Evolutionary conservation across 805 yeast genomes (phyloP).

Genomic region (Cyberlindnera mycetangii): DNA sequence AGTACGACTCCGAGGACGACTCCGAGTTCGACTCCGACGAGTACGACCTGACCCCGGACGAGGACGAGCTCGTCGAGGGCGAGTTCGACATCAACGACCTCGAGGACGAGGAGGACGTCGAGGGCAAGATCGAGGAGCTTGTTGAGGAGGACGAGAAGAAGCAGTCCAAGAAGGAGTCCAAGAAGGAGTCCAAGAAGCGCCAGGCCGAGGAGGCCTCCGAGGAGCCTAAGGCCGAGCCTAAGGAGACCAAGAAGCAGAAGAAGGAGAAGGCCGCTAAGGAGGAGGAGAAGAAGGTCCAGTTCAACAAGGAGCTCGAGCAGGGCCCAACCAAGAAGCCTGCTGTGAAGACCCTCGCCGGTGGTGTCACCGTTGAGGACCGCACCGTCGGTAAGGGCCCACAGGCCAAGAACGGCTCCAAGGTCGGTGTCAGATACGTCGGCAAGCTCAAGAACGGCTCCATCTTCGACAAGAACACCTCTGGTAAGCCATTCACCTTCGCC

Average conservation of each 20-base stretch:
- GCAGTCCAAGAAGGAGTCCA: conserved; percentile 24
- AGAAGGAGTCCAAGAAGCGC: conserved; percentile 30
- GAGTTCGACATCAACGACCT: conserved; percentile 44
- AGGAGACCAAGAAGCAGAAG: conserved; percentile 31
- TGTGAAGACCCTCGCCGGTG: conserved; percentile 84
- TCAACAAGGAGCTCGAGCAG: conserved; percentile 87
- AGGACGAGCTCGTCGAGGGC: conserved; percentile 55
- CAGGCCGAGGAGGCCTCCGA: conserved; percentile 47
- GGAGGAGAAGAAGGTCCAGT: conserved; percentile 68
- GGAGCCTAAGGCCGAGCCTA: conserved; percentile 26
- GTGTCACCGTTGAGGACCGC: conserved; percentile 91
- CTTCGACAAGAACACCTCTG: conserved; percentile 95
- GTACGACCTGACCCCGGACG: conserved; percentile 72
- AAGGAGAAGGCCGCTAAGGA: conserved; percentile 28
- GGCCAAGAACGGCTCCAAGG: conserved; percentile 86
- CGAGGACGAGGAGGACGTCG: conserved; percentile 62
- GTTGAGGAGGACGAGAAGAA: conserved; percentile 56
- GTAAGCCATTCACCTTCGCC: conserved; percentile 90
- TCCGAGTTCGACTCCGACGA: conserved; percentile 42
- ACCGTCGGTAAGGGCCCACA: conserved; percentile 81
- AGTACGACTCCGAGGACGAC: conserved; percentile 53
- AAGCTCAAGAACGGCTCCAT: conserved; percentile 95
- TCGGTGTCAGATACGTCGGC: conserved; percentile 97
- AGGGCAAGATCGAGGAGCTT: conserved; percentile 70
- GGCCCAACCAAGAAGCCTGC: conserved; percentile 83